Conservation (phyloP, 345 rosid species). For the Schrenkiella parvula region DNA sequence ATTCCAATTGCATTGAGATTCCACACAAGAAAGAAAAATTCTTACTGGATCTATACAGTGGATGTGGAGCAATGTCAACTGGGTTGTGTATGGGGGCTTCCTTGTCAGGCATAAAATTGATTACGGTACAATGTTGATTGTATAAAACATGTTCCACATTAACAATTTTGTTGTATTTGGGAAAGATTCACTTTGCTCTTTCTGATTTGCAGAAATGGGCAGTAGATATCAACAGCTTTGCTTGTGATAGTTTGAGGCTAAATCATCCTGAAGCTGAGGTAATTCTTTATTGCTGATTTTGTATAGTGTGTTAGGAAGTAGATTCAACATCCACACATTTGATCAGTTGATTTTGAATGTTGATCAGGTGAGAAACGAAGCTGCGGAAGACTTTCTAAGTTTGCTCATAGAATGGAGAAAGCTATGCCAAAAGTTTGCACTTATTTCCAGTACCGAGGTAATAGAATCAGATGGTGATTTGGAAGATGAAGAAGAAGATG, state of each 20-base stretch:
- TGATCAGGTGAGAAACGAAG: constrained; percentile 33
- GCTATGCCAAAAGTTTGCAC: constrained; percentile 21
- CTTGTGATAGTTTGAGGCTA: constrained; percentile 36
- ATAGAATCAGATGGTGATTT: constrained; percentile 10
- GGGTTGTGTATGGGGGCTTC: constrained; percentile 43
- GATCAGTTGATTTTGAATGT: not conserved
- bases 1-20: constrained; percentile 12
- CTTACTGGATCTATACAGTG: constrained; percentile 41
- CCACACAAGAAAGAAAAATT: constrained; percentile 8
- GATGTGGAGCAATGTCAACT: constrained; percentile 53
- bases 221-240: constrained; percentile 36
- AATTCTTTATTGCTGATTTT: not conserved
- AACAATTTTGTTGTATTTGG: not conserved
- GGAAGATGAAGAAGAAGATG: constrained; percentile 7
- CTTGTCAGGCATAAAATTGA: constrained; percentile 35
- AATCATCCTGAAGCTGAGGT: constrained; percentile 47
- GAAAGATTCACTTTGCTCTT: not conserved
- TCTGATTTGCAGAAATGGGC: constrained; percentile 39
- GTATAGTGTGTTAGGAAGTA: not conserved
- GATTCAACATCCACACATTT: not conserved
- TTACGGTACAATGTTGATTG: not conserved
- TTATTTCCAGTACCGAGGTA: constrained; percentile 1
- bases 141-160: not conserved
- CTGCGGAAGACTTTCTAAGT: constrained; percentile 26
- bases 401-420: constrained; percentile 28